Conservation (phyloP, 176 grass and related monocot species). For the Rhynchospora tenuis region DNA sequence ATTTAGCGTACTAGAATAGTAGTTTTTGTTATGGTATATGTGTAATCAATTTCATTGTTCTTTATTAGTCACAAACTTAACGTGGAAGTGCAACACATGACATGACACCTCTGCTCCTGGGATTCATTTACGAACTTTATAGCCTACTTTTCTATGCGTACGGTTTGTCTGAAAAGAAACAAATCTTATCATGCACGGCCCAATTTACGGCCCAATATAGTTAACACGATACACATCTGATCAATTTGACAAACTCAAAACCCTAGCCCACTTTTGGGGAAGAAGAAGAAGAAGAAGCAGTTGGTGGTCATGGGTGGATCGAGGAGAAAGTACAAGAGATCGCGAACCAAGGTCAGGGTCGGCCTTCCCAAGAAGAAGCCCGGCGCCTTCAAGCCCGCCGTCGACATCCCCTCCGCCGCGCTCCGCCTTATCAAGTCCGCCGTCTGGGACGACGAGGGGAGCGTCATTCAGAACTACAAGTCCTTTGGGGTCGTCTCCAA, state of each 20-base stretch:
- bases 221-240: background rate
- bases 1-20: no score
- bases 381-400: constrained; percentile 62
- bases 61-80: no score
- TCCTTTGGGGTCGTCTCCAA: constrained; percentile 83
- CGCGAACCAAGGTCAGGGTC: constrained; percentile 65
- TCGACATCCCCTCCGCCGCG: constrained; percentile 61
- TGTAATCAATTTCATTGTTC: no score
- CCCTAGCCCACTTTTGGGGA: background rate
- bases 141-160: no score
- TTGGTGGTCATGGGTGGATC: constrained; percentile 94
- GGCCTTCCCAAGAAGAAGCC: constrained; percentile 71
- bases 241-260: background rate
- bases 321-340: constrained; percentile 81
- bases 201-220: background rate
- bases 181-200: no score
- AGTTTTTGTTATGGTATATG: background rate
- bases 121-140: background rate
- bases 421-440: background rate
- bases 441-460: constrained; percentile 72
- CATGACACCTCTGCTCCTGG: background rate
- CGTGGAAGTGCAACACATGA: no score
- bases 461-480: constrained; percentile 78
- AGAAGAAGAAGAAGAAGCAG: no score
- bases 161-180: no score